Conservation (phyloP, 768 basidiomycete genomes). For the Lentinula lateritia region DNA sequence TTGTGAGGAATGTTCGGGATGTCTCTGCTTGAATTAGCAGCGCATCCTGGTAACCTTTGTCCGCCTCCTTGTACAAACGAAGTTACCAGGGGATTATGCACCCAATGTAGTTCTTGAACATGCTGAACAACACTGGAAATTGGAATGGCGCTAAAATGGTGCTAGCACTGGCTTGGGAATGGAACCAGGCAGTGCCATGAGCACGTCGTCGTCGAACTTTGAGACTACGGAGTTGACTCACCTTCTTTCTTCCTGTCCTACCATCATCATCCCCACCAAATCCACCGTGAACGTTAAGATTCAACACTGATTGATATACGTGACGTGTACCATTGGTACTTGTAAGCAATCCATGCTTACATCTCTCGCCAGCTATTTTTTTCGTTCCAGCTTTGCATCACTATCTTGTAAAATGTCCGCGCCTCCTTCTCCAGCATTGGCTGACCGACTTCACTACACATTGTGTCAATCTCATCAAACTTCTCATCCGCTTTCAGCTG, state of each 20-base stretch:
- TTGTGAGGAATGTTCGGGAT: too few relatives aligned
- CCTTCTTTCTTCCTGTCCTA: neutral
- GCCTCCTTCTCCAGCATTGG: constrained; percentile 6
- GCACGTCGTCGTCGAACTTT: too few relatives aligned
- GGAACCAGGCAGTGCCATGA: too few relatives aligned
- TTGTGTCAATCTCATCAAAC: constrained; percentile 1
- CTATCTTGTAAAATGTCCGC: constrained; percentile 9
- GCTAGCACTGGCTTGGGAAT: too few relatives aligned
- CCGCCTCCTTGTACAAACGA: too few relatives aligned
- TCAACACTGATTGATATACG: neutral
- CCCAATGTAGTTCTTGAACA: too few relatives aligned
- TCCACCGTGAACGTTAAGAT: neutral
- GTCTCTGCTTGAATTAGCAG: too few relatives aligned
- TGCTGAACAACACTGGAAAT: too few relatives aligned
- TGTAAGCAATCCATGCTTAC: neutral
- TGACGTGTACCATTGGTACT: constrained; percentile 5
- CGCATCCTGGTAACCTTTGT: too few relatives aligned
- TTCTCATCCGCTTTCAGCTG: neutral
- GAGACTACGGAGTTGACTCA: too few relatives aligned
- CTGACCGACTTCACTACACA: neutral
- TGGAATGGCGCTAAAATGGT: too few relatives aligned
- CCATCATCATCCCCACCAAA: neutral
- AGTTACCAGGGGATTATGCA: too few relatives aligned
- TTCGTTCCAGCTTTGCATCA: constrained; percentile 5
- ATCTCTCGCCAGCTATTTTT: constrained; percentile 4